Evolutionary conservation across 106 monocot species (phyloP).

Genomic region (Allium fistulosum): DNA sequence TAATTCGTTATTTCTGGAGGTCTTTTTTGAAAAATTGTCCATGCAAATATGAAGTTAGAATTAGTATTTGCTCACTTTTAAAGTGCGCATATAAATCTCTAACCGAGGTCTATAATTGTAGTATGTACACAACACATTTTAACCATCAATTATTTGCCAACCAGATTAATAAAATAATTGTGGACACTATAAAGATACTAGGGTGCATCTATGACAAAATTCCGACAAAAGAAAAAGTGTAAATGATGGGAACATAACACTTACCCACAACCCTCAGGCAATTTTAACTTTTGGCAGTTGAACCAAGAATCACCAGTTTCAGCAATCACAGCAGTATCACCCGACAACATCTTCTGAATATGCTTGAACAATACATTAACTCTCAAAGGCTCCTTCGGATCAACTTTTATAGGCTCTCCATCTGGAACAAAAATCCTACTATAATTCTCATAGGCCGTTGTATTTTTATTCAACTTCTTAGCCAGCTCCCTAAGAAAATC

Average conservation of each 20-base stretch:
- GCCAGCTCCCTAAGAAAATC: constrained; percentile 39
- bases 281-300: constrained; percentile 23
- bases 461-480: constrained; percentile 39
- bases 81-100: too few relatives aligned
- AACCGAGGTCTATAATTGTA: too few relatives aligned
- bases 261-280: constrained; percentile 40
- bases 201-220: too few relatives aligned
- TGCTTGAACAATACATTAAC: constrained; percentile 43
- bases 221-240: not conserved
- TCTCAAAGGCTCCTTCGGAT: constrained; percentile 33
- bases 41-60: too few relatives aligned
- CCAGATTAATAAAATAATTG: too few relatives aligned
- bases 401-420: constrained; percentile 23
- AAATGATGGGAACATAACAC: constrained; percentile 4
- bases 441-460: constrained; percentile 52
- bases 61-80: too few relatives aligned
- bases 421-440: constrained; percentile 44
- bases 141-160: too few relatives aligned
- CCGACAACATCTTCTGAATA: constrained; percentile 14
- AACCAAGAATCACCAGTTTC: constrained; percentile 24
- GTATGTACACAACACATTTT: too few relatives aligned
- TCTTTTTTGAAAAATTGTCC: too few relatives aligned
- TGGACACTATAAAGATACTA: too few relatives aligned
- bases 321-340: constrained; percentile 13
- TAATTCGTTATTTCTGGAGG: too few relatives aligned